Base-by-base conservation (phyloP, 2,329 filamentous ascomycete genomes). In the Cytospora leucostoma region DNA sequence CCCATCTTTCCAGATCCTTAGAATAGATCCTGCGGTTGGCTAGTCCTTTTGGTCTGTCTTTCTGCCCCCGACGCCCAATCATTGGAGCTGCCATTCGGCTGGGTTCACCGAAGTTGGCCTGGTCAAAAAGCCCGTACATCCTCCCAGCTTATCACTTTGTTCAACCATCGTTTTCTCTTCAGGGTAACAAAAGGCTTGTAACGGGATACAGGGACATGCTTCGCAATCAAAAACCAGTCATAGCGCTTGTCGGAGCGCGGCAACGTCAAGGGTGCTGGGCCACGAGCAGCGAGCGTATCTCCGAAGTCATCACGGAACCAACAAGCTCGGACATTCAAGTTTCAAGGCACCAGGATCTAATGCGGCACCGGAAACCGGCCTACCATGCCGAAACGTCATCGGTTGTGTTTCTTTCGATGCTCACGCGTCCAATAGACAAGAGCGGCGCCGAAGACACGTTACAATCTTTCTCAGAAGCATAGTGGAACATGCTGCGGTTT, bases 401-500 rank as follows among this genome's bases (percentile, higher is more conserved):
- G n/a, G n/a, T 2, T 4, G 19, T 19, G 44, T 19, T 47, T 47
- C 44, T 21, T n/a, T 4, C 12, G 35, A 19, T 35, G 51, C 51
- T 38, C 27, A 37, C 59, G 37, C 40, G 49, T 55, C 33, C 40
- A 50, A 61, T 50, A 51, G 59, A 19, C 59, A 44, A 61, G 51
- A 55, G 50, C 59, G 32, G 55, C 40, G 27, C 38, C 50, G 59
- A 49, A 35, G 59, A 49, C 59, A 59, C 56, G 61, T 59, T 63
- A 51, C 61, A 55, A 54, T 47, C 40, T 38, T 35, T 59, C 56
- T 27, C 21, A 32, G 49, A 53, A 35, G 61, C 61, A 59, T 53
- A 37, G 27, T 27, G 61, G 55, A 49, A 49, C 47, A 34, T 59
- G 47, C 35, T 54, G 53, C 35, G 17, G 40, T 35, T 49, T 44